Evolutionary conservation across 257 asterid species (phyloP), one percentile per base, ranked within the genome.

Genomic region (Anisodus acutangulus): DNA sequence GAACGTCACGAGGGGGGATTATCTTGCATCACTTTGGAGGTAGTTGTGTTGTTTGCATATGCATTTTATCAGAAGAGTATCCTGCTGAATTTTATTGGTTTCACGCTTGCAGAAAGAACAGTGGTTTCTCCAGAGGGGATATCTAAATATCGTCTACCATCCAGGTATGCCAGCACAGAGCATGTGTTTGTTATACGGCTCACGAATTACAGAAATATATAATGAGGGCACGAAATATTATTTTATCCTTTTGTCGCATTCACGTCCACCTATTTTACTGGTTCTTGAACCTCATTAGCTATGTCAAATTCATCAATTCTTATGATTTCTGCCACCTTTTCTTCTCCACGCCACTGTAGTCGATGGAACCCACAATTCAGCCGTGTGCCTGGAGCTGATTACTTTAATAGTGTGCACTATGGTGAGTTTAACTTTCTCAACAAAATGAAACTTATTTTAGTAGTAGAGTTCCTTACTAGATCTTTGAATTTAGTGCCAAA

Each of bases 21-120:
- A 94, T 89, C 94, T 95, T 80, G 98, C 98, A 79, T 93, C 98
- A 84, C 98, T 95, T 88, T 88, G 98, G 83, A 92, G 98, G 98
- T 95, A 4, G 8, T 45, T 45, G 51, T 31, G 35, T 31, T 31
- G 35, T 31, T 31, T 31, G 35, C 35, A 31, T 31, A 31, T 31
- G 35, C 35, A 31, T 31, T 31, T 31, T 31, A 31, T 31, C 35
- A 31, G 35, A 31, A 31, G 35, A 31, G 35, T 31, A 31, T 31
- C 35, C 35, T 31, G 35, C 35, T 31, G 35, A 31, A 31, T 31
- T 31, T 31, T 31, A 31, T 1, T 31, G 35, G 35, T 31, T 31
- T 31, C 35, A 31, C 2, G 35, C 1, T 31, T 31, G 35, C 35
- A 31, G 35, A 31, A 31, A 31, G 35, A 31, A 31, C 35, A 31